Conservation (phyloP, 1,284 basidiomycete genomes). For the Cutaneotrichosporon sp. region DNA sequence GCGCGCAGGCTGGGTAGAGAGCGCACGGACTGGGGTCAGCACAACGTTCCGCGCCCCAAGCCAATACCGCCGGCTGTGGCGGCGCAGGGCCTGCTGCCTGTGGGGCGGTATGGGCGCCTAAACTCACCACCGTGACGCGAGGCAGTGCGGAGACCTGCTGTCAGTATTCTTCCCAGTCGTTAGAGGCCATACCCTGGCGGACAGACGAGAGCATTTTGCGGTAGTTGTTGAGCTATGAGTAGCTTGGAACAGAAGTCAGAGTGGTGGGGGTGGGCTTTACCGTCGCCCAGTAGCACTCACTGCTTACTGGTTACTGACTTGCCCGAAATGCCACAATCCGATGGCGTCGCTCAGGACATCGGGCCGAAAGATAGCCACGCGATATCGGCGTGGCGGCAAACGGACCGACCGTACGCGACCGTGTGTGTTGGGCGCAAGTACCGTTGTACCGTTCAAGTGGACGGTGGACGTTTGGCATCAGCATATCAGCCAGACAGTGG, state of each 20-base stretch:
- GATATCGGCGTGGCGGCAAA: too few species aligned
- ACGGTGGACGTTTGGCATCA: too few species aligned
- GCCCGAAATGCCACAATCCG: not conserved
- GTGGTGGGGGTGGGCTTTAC: not conserved
- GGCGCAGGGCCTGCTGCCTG: not conserved
- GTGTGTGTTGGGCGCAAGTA: too few species aligned
- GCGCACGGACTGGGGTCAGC: conserved; percentile 33
- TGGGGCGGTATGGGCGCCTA: conserved; percentile 1
- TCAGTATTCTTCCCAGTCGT: not conserved
- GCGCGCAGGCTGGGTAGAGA: conserved; percentile 34
- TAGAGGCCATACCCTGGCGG: conserved; percentile 29
- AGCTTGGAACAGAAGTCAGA: not conserved
- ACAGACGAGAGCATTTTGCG: conserved; percentile 44
- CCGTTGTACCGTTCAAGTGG: too few species aligned
- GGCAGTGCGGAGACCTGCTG: conserved; percentile 40
- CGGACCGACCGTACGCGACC: too few species aligned
- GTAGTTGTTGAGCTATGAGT: not conserved
- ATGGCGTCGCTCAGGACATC: not conserved
- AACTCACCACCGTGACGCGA: conserved; percentile 43
- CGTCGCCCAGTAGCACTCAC: too few species aligned
- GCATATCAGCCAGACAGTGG: too few species aligned
- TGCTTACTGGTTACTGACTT: too few species aligned
- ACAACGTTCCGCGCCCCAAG: not conserved
- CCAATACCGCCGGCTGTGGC: not conserved
- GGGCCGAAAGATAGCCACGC: too few species aligned